A percentile compares a stretch with the other conserved stretches of the same genome.
These are phyloP conservation scores for Saccharomyces pastorianus DNA, from an alignment of 1,139 yeast species.

Conservation along the genomic window DNA sequence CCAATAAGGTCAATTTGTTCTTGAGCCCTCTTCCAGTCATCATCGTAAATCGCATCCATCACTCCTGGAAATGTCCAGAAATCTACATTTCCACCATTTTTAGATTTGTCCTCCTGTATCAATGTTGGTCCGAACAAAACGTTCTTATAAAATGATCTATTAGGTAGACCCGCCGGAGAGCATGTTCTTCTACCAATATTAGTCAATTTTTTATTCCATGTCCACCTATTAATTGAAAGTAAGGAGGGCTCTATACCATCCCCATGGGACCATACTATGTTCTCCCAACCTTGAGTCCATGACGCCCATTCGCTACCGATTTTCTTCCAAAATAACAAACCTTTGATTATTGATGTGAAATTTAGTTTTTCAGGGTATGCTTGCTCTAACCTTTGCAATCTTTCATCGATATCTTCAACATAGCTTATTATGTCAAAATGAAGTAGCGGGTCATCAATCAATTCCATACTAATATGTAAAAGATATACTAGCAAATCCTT, in stretches of 20 bases:
- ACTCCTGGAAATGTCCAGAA: conserved; percentile 73
- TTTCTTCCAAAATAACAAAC: conserved; percentile 33
- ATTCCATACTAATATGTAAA: conserved; percentile 44
- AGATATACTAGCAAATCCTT: conserved; percentile 49
- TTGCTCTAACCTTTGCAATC: conserved; percentile 42
- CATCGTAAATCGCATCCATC: conserved; percentile 45
- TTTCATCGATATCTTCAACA: conserved; percentile 39
- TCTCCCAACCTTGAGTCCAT: conserved; percentile 28
- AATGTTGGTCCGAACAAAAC: conserved; percentile 62
- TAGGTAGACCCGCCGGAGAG: conserved; percentile 40
- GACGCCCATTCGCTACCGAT: conserved; percentile 36
- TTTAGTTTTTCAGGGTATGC: conserved; percentile 33
- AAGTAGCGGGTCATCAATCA: conserved; percentile 67
- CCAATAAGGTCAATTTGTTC: conserved; percentile 45
- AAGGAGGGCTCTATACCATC: conserved; percentile 58
- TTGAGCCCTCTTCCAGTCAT: conserved; percentile 51
- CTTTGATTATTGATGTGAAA: conserved; percentile 26
- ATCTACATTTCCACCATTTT: conserved; percentile 37
- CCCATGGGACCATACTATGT: conserved; percentile 25
- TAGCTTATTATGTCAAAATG: conserved; percentile 57
- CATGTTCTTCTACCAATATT: conserved; percentile 50
- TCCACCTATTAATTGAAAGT: conserved; percentile 63
- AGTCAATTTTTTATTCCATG: conserved; percentile 65
- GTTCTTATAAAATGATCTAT: conserved; percentile 63
- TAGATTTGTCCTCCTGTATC: conserved; percentile 26